Evolutionary conservation across 768 basidiomycete genomes (phyloP), one percentile per base, ranked within the genome.

Genomic region (Tricholoma sp.): DNA sequence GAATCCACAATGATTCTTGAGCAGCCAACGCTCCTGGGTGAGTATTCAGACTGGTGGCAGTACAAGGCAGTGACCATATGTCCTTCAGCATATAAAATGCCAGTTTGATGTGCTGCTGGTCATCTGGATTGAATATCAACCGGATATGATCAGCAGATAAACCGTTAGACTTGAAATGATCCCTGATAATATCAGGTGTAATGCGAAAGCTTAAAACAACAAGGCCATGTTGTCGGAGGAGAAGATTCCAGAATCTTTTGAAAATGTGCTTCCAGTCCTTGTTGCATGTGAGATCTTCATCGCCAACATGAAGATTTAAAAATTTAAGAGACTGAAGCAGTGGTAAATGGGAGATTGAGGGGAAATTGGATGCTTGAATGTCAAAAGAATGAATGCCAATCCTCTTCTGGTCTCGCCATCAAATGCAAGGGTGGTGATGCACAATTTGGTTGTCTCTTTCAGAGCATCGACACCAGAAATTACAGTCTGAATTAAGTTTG

Each of bases 231-330:
- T 27, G 19, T 9, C 70, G 64, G 7, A 75, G 56, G 9, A 66
- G 22, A 19, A 66, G 54, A 56, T 73, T 73, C 2, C 72, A 63
- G 7, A 66, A 47, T 58, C 55, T 75, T 72, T 39, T 39, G 12
- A 39, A 39, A 16, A 39, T 39, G 16, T 39, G 37, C 50, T 72
- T 72, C 24, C 53, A 67, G 56, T 74, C 74, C 41, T 72, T 73
- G 50, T 75, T 72, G 5, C 57, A 54, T 3, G 72, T 74, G 10
- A 74, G 11, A 56, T 74, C 72, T 50, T 74, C 67, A 39, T 68
- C 66, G 6, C 74, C 72, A 12, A 71, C 69, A 3, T 56, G 24
- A 2, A 67, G 53, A 52, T 74, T 66, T 52, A 74, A 57, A n/a
- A 71, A 54, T 0, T 4, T 41, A 2, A 73, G 57, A 1, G 47